phyloP scores from a whole-genome alignment of 2,329 filamentous ascomycete genomes.

The Cladophialophora exuberans region DNA sequence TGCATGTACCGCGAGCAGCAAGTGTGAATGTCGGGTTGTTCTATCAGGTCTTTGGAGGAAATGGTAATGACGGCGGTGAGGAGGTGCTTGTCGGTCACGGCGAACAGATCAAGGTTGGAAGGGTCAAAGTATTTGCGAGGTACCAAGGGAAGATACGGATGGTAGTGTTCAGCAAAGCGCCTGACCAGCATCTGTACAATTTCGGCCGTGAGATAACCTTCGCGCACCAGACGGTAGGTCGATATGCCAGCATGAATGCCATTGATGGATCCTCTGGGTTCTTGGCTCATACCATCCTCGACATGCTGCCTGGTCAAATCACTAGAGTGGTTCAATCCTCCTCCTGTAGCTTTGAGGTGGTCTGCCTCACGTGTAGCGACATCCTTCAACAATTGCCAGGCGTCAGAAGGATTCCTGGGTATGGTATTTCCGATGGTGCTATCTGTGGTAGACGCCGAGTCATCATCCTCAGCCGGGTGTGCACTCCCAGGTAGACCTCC shows the following conservation, averaged over 20 bases:
- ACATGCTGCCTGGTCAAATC: constrained; percentile 34
- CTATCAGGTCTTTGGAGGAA: constrained; percentile 69
- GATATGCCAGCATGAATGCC: constrained; percentile 43
- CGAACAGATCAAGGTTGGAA: constrained; percentile 57
- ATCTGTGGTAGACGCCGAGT: constrained; percentile 42
- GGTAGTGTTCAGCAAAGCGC: constrained; percentile 67
- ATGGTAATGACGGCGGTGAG: constrained; percentile 72
- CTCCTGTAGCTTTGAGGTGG: constrained; percentile 26
- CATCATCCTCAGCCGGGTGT: constrained; percentile 39
- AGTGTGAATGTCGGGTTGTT: constrained; percentile 66
- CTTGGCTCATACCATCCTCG: constrained; percentile 11
- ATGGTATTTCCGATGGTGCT: constrained; percentile 45
- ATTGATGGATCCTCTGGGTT: constrained; percentile 30
- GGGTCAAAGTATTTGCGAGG: constrained; percentile 63
- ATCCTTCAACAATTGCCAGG: constrained; percentile 52
- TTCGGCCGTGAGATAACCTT: constrained; percentile 50
- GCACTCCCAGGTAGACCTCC: background rate
- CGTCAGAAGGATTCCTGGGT: constrained; percentile 52
- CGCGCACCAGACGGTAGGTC: constrained; percentile 48
- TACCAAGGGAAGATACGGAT: constrained; percentile 71
- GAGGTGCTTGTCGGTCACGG: constrained; percentile 66
- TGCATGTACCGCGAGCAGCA: constrained; percentile 73
- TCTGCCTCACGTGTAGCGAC: constrained; percentile 45
- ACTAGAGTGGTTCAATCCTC: constrained; percentile 32
- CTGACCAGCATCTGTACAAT: constrained; percentile 57